Conservation (phyloP, 306 rosid species). For the Lathyrus aphaca region DNA sequence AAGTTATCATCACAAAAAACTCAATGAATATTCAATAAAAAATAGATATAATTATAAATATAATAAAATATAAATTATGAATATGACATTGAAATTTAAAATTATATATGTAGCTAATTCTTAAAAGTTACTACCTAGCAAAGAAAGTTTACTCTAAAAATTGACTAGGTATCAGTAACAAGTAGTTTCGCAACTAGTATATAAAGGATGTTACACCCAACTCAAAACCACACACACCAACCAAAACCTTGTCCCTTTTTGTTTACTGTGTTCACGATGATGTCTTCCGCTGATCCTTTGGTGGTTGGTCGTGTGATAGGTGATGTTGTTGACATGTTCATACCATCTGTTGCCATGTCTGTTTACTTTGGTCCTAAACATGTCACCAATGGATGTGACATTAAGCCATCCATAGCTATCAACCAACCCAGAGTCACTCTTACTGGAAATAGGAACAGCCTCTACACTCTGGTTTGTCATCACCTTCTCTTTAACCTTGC, state of each 20-base stretch:
- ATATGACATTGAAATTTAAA: no score
- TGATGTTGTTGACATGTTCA: conserved; percentile 85
- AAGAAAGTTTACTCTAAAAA: no score
- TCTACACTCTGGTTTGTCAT: conserved; percentile 69
- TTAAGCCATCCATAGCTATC: conserved; percentile 71
- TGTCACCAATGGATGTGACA: conserved; percentile 82
- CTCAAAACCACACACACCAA: no score
- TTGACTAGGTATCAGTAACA: no score
- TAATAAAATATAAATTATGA: no score
- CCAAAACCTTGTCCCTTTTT: not conserved
- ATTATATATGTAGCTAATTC: no score
- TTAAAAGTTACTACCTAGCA: no score
- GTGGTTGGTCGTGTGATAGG: conserved; percentile 88
- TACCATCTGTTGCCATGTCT: conserved; percentile 64
- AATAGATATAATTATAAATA: no score
- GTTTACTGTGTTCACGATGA: conserved; percentile 17
- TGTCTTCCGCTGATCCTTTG: conserved; percentile 84
- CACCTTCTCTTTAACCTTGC: not conserved
- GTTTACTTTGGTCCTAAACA: conserved; percentile 74
- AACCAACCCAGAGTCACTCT: conserved; percentile 67
- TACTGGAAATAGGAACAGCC: conserved; percentile 52
- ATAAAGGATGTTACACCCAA: no score
- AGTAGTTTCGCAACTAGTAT: no score
- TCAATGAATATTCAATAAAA: no score
- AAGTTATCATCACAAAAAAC: no score